Evolutionary conservation across 805 yeast species (phyloP).

Genomic region (Kockiozyma suomiensis): DNA sequence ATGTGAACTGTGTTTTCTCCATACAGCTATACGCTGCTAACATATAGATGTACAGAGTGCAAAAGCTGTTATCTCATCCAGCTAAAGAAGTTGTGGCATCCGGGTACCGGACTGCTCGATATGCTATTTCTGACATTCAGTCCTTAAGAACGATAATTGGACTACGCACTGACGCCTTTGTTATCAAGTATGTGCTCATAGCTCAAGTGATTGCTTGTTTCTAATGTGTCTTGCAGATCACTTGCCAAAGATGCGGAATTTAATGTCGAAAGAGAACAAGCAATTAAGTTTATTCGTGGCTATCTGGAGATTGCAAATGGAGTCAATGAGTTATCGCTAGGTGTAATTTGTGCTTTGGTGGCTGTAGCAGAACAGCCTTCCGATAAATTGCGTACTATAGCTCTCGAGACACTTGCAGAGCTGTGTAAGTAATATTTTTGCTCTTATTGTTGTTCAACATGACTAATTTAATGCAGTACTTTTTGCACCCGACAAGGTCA

Average conservation of each 20-base stretch:
- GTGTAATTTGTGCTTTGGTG: slow-evolving; percentile 67
- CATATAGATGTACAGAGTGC: slow-evolving; percentile 47
- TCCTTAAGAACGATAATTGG: slow-evolving; percentile 58
- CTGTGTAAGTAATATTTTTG: slow-evolving; percentile 13
- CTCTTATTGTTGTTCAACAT: not conserved
- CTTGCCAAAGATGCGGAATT: slow-evolving; percentile 59
- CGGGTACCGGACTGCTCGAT: slow-evolving; percentile 73
- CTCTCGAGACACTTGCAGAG: slow-evolving; percentile 59
- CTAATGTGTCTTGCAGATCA: slow-evolving; percentile 41
- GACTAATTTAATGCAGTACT: slow-evolving; percentile 42
- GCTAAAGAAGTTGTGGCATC: slow-evolving; percentile 68
- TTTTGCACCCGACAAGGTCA: slow-evolving; percentile 48
- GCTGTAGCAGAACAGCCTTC: slow-evolving; percentile 60
- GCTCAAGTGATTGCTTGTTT: not conserved
- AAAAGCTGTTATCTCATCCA: slow-evolving; percentile 59
- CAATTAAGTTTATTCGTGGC: slow-evolving; percentile 67
- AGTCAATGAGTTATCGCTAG: slow-evolving; percentile 55
- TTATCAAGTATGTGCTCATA: slow-evolving; percentile 48
- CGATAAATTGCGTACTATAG: slow-evolving; percentile 54
- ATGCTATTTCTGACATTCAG: slow-evolving; percentile 57
- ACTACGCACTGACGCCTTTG: slow-evolving; percentile 60
- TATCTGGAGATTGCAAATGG: slow-evolving; percentile 62
- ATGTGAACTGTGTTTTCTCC: not conserved
- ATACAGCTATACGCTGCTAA: not conserved
- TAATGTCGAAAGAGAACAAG: slow-evolving; percentile 73